Percentiles rank a stretch among this genome's conserved stretches.
Evolutionary conservation across 495 filamentous ascomycete species (phyloP).

Genomic region (Aspergillus cristatus): DNA sequence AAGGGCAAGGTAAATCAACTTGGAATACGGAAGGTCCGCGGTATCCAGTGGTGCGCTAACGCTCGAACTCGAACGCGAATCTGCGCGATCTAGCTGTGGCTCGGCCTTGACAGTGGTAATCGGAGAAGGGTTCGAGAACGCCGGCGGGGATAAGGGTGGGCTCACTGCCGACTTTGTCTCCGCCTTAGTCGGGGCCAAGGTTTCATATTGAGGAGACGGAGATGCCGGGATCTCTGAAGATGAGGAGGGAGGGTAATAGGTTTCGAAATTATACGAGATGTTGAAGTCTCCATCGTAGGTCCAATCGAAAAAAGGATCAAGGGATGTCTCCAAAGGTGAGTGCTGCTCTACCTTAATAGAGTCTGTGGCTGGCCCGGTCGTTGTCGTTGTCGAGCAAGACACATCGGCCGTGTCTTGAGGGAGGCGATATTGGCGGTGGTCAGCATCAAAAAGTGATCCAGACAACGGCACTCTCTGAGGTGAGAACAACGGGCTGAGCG

Average conservation of each 20-base stretch:
- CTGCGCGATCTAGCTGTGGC: no score
- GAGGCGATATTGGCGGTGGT: no score
- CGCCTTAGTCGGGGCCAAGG: no score
- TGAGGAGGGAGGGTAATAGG: not conserved
- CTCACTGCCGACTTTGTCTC: not conserved
- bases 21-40: conserved; percentile 63
- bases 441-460: not conserved
- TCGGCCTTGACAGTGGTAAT: conserved; percentile 9
- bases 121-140: conserved; percentile 16
- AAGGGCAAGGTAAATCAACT: conserved; percentile 71
- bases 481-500: conserved; percentile 7
- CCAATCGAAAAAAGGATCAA: not conserved
- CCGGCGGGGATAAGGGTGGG: conserved; percentile 13
- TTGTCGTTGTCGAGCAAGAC: no score
- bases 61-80: no score
- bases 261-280: conserved; percentile 2
- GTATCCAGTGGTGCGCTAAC: no score
- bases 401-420: no score
- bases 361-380: no score
- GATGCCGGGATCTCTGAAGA: not conserved
- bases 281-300: conserved; percentile 2
- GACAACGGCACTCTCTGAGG: conserved; percentile 1
- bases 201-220: no score
- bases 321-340: no score
- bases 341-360: no score